phyloP scores from a whole-genome alignment of 2,329 filamentous ascomycete species.

The Camptophora hylomeconis region DNA sequence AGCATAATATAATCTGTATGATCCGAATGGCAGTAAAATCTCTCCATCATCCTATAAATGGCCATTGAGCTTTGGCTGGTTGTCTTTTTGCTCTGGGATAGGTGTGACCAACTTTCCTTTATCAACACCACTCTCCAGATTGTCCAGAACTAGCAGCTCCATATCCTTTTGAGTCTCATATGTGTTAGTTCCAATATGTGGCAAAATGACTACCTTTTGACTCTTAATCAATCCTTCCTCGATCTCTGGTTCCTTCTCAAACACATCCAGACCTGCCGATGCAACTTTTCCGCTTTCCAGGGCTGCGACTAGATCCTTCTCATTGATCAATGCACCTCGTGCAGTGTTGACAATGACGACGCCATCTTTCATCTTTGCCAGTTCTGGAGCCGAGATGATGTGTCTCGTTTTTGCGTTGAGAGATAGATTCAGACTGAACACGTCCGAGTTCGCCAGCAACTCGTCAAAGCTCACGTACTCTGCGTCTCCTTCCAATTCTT shows the following conservation, averaged over 20 bases:
- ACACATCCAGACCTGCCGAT: conserved; percentile 34
- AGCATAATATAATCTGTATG: too few species aligned
- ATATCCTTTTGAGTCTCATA: conserved; percentile 49
- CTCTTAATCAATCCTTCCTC: conserved; percentile 35
- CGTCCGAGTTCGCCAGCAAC: conserved; percentile 31
- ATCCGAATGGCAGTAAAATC: too few species aligned
- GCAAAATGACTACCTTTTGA: conserved; percentile 38
- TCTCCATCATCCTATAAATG: too few species aligned
- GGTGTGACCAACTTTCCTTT: conserved; percentile 46
- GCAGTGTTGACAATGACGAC: conserved; percentile 33
- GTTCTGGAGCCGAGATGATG: conserved; percentile 33
- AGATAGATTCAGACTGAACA: conserved; percentile 33
- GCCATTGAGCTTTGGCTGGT: too few species aligned
- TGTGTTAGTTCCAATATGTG: conserved; percentile 48
- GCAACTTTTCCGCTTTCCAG: conserved; percentile 32
- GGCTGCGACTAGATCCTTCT: conserved; percentile 32
- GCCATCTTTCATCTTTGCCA: conserved; percentile 32
- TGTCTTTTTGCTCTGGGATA: conserved; percentile 48
- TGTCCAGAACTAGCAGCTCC: conserved; percentile 46
- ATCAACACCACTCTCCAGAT: conserved; percentile 43
- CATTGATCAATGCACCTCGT: conserved; percentile 32
- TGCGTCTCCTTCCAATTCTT: conserved; percentile 28
- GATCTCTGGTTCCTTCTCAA: conserved; percentile 33
- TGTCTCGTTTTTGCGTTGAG: conserved; percentile 32
- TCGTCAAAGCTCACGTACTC: conserved; percentile 34